Percentiles rank a stretch among this genome's conserved stretches.
These are phyloP conservation scores for Pseudogymnoascus sp. DNA, from an alignment of 2,329 filamentous ascomycete genomes.

Conservation along the genomic window DNA sequence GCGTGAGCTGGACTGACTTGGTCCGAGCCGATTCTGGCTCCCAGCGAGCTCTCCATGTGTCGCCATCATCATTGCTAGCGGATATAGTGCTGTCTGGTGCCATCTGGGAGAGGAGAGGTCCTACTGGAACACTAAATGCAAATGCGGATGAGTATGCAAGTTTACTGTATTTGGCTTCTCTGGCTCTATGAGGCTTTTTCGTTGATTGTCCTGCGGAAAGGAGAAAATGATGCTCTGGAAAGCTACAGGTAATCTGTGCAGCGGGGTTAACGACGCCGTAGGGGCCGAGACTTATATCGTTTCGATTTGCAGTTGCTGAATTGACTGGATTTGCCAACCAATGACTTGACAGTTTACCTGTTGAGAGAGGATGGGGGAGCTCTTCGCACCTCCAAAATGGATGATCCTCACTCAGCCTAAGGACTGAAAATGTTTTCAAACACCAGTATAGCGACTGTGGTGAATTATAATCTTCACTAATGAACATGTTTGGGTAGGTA, in stretches of 20 bases:
- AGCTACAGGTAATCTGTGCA: slow-evolving; percentile 38
- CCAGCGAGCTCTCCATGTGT: slow-evolving; percentile 22
- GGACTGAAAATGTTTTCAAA: slow-evolving; percentile 40
- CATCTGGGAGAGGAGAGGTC: slow-evolving; percentile 26
- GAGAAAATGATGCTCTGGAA: slow-evolving; percentile 34
- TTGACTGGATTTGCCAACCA: slow-evolving; percentile 4
- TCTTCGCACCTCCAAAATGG: slow-evolving; percentile 40
- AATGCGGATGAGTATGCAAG: slow-evolving; percentile 42
- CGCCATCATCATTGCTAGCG: slow-evolving; percentile 16
- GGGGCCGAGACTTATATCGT: slow-evolving; percentile 7
- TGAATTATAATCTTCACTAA: slow-evolving; percentile 49
- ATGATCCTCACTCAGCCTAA: slow-evolving; percentile 30
- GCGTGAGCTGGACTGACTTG: not conserved
- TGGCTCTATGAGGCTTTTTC: slow-evolving; percentile 32
- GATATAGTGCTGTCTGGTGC: slow-evolving; percentile 23
- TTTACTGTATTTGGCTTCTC: slow-evolving; percentile 38
- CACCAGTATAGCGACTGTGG: slow-evolving; percentile 48
- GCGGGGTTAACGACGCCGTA: slow-evolving; percentile 25
- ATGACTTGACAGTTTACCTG: not conserved
- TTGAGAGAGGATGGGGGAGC: slow-evolving; percentile 24
- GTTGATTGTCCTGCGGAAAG: slow-evolving; percentile 34
- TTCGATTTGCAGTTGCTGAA: not conserved
- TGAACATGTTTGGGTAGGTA: slow-evolving; percentile 39
- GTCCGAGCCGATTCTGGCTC: slow-evolving; percentile 14
- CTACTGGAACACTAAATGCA: slow-evolving; percentile 36